Conservation (phyloP, 306 rosid species). For the Comarum palustre region DNA sequence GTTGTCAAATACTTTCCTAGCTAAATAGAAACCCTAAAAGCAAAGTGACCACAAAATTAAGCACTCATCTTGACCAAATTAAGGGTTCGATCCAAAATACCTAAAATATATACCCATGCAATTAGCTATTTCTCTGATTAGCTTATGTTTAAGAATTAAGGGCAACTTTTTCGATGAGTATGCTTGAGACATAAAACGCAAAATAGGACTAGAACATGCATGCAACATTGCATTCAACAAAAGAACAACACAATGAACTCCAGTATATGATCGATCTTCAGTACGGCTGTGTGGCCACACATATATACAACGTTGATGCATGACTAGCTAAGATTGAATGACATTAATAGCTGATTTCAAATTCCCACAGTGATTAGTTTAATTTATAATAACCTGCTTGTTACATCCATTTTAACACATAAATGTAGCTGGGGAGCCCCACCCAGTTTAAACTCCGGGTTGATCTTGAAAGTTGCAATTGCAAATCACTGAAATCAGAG, state of each 20-base stretch:
- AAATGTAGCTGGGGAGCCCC: not conserved
- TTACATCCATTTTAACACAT: not conserved
- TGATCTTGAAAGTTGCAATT: slow-evolving; percentile 34
- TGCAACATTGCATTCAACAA: not conserved
- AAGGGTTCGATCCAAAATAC: not conserved
- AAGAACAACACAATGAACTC: too few species aligned
- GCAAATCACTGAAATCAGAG: slow-evolving; percentile 18
- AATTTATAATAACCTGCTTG: not conserved
- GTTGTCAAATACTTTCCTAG: not conserved
- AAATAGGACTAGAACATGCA: not conserved
- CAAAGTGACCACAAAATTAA: not conserved
- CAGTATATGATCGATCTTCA: too few species aligned
- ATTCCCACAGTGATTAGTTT: not conserved
- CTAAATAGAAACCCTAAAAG: not conserved
- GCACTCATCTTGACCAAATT: not conserved
- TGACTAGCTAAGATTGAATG: too few species aligned
- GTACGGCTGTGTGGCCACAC: too few species aligned
- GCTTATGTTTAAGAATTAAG: too few species aligned
- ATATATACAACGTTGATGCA: too few species aligned
- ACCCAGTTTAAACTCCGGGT: not conserved
- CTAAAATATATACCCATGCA: too few species aligned
- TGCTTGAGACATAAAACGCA: not conserved
- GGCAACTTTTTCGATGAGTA: not conserved
- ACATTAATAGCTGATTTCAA: too few species aligned
- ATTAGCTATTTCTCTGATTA: too few species aligned